phyloP scores from a whole-genome alignment of 345 rosid species.

The Excoecaria agallocha region DNA sequence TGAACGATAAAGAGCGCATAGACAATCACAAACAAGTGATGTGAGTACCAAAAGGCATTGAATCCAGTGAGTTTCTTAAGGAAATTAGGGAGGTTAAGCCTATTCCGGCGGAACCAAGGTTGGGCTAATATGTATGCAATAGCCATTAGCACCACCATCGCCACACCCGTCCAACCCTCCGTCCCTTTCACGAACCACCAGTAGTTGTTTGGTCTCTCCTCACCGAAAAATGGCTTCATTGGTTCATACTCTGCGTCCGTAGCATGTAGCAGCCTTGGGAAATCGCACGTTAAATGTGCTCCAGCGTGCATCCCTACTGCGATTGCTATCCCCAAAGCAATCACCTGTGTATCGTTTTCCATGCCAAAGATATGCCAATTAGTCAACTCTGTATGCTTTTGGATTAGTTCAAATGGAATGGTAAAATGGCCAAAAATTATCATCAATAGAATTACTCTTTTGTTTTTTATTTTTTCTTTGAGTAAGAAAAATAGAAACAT shows the following conservation, averaged over 20 bases:
- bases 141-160: slow-evolving; percentile 70
- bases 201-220: slow-evolving; percentile 54
- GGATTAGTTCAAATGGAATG: too few species aligned
- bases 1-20: slow-evolving; percentile 66
- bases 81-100: slow-evolving; percentile 52
- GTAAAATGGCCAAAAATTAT: too few species aligned
- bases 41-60: slow-evolving; percentile 89
- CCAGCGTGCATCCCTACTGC: slow-evolving; percentile 63
- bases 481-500: neutral
- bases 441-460: too few species aligned
- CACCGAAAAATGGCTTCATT: slow-evolving; percentile 57
- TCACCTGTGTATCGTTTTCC: slow-evolving; percentile 29
- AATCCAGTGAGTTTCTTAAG: slow-evolving; percentile 67
- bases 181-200: slow-evolving; percentile 78
- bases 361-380: too few species aligned
- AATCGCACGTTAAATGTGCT: slow-evolving; percentile 70
- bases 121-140: slow-evolving; percentile 61
- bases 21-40: slow-evolving; percentile 70
- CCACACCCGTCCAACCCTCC: slow-evolving; percentile 69
- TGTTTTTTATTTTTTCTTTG: too few species aligned
- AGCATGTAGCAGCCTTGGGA: slow-evolving; percentile 72
- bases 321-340: slow-evolving; percentile 61
- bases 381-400: neutral
- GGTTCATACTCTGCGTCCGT: slow-evolving; percentile 56
- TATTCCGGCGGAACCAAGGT: slow-evolving; percentile 73